A percentile compares a stretch with the other conserved stretches of the same genome.
Evolutionary conservation across 768 basidiomycete species (phyloP).

Genomic region (Trametes meyenii): DNA sequence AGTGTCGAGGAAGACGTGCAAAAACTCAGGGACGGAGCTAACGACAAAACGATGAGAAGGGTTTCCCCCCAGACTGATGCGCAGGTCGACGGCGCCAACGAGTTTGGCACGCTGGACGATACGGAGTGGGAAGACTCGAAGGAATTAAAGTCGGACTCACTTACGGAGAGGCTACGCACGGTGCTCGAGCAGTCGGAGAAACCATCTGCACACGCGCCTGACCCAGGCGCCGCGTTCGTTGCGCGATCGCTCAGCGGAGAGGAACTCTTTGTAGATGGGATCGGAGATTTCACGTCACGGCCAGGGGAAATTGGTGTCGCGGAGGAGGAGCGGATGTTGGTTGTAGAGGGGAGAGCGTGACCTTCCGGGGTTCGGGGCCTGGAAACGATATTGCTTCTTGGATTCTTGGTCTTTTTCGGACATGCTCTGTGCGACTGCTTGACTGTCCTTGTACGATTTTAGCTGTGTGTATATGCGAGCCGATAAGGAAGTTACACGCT

Average conservation of each 20-base stretch:
- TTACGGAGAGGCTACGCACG: slow-evolving; percentile 14
- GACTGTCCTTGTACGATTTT: no score
- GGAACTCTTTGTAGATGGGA: slow-evolving; percentile 14
- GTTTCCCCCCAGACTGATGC: neutral
- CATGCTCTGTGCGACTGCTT: no score
- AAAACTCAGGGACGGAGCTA: no score
- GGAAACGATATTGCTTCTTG: no score
- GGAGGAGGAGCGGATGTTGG: neutral
- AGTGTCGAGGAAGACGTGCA: neutral
- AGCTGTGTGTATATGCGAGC: no score
- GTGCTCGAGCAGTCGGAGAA: slow-evolving; percentile 23
- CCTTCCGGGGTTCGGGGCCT: no score
- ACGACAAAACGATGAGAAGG: neutral
- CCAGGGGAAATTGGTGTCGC: neutral
- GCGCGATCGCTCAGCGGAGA: slow-evolving; percentile 21
- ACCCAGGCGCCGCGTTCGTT: slow-evolving; percentile 14
- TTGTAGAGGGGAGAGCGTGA: no score
- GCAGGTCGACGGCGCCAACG: neutral
- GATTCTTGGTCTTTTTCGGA: no score
- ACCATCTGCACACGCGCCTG: slow-evolving; percentile 8
- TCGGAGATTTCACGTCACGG: neutral
- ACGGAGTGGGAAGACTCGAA: slow-evolving; percentile 15
- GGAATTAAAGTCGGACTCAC: slow-evolving; percentile 5
- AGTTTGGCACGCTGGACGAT: slow-evolving; percentile 1
- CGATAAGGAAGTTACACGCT: no score